phyloP scores from a whole-genome alignment of 2,329 filamentous ascomycete genomes.

The Grosmannia serpens region DNA sequence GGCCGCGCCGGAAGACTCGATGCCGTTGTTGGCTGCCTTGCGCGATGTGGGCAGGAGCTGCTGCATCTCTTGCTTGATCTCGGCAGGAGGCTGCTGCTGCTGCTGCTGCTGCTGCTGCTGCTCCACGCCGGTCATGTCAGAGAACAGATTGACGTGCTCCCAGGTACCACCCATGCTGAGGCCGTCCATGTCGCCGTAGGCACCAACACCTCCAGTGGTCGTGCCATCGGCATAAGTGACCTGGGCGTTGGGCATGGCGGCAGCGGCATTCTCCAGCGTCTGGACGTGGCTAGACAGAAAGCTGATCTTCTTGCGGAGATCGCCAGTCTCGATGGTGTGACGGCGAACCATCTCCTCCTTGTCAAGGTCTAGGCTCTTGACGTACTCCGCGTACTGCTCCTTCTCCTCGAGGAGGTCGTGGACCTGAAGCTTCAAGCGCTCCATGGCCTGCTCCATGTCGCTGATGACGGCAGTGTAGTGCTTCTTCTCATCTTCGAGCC shows the following conservation, averaged over 20 bases:
- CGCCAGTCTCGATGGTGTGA: slow-evolving; percentile 82
- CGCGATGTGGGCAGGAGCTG: slow-evolving; percentile 42
- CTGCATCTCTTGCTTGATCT: slow-evolving; percentile 44
- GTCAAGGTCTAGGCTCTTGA: slow-evolving; percentile 68
- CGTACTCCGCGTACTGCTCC: slow-evolving; percentile 61
- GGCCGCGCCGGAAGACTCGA: slow-evolving; percentile 28
- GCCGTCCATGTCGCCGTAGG: slow-evolving; percentile 73
- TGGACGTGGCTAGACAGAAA: slow-evolving; percentile 65
- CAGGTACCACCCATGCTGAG: slow-evolving; percentile 67
- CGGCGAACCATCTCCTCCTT: slow-evolving; percentile 83
- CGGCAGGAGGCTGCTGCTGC: neutral
- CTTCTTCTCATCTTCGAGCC: slow-evolving; percentile 95
- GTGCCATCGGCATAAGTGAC: slow-evolving; percentile 34
- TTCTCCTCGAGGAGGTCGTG: slow-evolving; percentile 63
- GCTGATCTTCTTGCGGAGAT: slow-evolving; percentile 84
- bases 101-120: slow-evolving; percentile 16
- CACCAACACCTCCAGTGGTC: slow-evolving; percentile 25
- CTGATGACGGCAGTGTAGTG: slow-evolving; percentile 66
- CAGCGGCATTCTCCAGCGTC: slow-evolving; percentile 50
- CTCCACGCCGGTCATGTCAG: slow-evolving; percentile 54
- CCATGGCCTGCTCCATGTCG: slow-evolving; percentile 68
- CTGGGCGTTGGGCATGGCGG: slow-evolving; percentile 21
- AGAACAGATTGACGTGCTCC: slow-evolving; percentile 71
- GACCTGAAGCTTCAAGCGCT: slow-evolving; percentile 54
- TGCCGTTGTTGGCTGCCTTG: neutral